Evolutionary conservation across 352 stramenopile species (phyloP).

Genomic region (Globisporangium solare): DNA sequence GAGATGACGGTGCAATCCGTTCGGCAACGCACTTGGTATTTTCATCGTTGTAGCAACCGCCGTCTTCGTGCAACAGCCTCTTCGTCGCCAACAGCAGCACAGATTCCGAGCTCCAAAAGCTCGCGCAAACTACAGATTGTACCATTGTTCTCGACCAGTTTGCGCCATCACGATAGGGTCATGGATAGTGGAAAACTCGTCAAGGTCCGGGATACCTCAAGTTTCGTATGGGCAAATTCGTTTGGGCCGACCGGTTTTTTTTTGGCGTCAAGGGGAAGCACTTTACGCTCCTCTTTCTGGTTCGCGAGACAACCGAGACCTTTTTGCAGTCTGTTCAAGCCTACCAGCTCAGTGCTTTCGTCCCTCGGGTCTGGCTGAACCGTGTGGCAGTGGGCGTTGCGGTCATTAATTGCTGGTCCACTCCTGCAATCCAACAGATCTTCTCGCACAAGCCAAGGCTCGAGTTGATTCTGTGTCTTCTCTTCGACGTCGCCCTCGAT

Average conservation of each 20-base stretch:
- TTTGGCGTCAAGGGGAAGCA: slow-evolving; percentile 17
- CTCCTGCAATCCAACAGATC: slow-evolving; percentile 19
- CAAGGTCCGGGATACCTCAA: background rate
- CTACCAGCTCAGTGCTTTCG: slow-evolving; percentile 18
- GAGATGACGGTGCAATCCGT: slow-evolving; percentile 15
- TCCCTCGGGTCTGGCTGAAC: slow-evolving; percentile 19
- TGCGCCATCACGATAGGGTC: too few relatives aligned
- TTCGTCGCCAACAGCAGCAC: background rate
- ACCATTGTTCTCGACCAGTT: too few relatives aligned
- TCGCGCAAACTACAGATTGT: too few relatives aligned
- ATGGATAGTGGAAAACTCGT: too few relatives aligned
- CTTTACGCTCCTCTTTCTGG: slow-evolving; percentile 15
- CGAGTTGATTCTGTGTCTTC: slow-evolving; percentile 25
- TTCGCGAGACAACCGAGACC: slow-evolving; percentile 12
- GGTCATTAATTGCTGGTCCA: slow-evolving; percentile 34
- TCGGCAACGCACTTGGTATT: slow-evolving; percentile 3
- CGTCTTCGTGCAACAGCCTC: background rate
- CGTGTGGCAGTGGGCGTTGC: slow-evolving; percentile 21
- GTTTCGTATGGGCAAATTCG: slow-evolving; percentile 2
- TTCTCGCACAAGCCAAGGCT: slow-evolving; percentile 14
- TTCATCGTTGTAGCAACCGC: slow-evolving; percentile 6
- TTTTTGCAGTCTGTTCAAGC: slow-evolving; percentile 20
- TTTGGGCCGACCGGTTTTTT: slow-evolving; percentile 16
- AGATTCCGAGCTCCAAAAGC: background rate
- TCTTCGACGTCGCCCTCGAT: slow-evolving; percentile 27